Evolutionary conservation across 2,329 filamentous ascomycete genomes (phyloP).

Genomic region (Aspergillus melleus): DNA sequence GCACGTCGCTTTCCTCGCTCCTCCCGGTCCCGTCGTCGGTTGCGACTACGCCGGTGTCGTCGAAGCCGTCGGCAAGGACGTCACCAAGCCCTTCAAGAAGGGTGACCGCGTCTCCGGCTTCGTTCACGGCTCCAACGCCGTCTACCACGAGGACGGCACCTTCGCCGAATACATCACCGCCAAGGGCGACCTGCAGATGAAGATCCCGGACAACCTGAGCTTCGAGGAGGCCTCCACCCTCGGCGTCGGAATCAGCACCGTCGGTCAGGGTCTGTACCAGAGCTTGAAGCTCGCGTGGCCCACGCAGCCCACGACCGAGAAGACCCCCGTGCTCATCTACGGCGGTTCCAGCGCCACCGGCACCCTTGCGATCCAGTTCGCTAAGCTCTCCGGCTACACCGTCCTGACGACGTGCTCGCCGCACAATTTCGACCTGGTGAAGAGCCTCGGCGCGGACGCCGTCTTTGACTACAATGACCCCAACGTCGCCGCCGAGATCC

Average conservation of each 20-base stretch:
- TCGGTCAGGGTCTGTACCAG: conserved; percentile 49
- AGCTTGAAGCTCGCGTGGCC: conserved; percentile 28
- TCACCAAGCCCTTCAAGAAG: conserved; percentile 47
- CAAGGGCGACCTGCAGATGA: conserved; percentile 50
- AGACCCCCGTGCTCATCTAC: conserved; percentile 36
- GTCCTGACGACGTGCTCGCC: conserved; percentile 37
- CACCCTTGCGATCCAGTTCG: conserved; percentile 40
- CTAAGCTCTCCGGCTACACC: conserved; percentile 34
- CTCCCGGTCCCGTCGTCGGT: conserved; percentile 46
- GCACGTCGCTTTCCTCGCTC: conserved; percentile 38
- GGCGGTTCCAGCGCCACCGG: conserved; percentile 41
- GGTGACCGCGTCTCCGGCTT: conserved; percentile 57
- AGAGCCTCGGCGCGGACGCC: conserved; percentile 31
- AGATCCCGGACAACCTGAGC: conserved; percentile 49
- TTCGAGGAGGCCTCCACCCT: conserved; percentile 56
- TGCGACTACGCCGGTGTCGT: conserved; percentile 58
- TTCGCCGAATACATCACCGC: conserved; percentile 56
- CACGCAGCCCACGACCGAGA: conserved; percentile 17
- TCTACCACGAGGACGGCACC: conserved; percentile 49
- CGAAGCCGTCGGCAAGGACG: conserved; percentile 50
- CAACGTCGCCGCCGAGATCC: conserved; percentile 26
- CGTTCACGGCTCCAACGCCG: conserved; percentile 46
- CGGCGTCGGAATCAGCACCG: conserved; percentile 53
- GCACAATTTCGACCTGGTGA: conserved; percentile 33
- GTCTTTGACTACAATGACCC: conserved; percentile 35